Conservation (phyloP, 1,284 basidiomycete species). For the Ganoderma multipileum region DNA sequence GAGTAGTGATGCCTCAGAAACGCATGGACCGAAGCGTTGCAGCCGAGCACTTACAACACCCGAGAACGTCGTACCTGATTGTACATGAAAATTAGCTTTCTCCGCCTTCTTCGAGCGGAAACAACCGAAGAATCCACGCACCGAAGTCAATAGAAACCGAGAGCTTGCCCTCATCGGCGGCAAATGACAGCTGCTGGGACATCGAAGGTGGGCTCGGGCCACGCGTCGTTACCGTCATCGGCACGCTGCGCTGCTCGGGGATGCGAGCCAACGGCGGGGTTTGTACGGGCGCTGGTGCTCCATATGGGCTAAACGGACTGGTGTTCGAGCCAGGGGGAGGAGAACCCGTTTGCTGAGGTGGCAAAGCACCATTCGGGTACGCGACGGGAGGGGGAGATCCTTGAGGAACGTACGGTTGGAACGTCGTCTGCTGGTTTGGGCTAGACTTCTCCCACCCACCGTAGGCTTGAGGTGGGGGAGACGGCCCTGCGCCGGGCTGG, state of each 20-base stretch:
- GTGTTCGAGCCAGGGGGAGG: slow-evolving; percentile 17
- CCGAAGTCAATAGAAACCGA: slow-evolving; percentile 84
- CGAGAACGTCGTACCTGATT: slow-evolving; percentile 79
- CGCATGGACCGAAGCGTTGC: neutral
- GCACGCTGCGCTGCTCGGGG: slow-evolving; percentile 30
- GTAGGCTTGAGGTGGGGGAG: slow-evolving; percentile 49
- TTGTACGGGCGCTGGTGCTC: slow-evolving; percentile 10
- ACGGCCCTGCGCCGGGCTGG: slow-evolving; percentile 48
- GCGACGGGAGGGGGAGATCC: slow-evolving; percentile 38
- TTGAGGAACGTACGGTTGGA: slow-evolving; percentile 24
- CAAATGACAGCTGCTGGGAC: slow-evolving; percentile 30
- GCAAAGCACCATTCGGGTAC: slow-evolving; percentile 25
- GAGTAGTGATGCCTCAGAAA: slow-evolving; percentile 10
- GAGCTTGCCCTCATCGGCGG: slow-evolving; percentile 66
- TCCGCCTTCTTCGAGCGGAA: neutral
- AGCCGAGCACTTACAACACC: slow-evolving; percentile 67
- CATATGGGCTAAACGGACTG: slow-evolving; percentile 16
- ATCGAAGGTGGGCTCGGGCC: slow-evolving; percentile 28
- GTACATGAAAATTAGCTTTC: slow-evolving; percentile 22
- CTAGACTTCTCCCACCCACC: slow-evolving; percentile 38
- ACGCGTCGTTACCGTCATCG: slow-evolving; percentile 32
- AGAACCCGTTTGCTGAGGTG: slow-evolving; percentile 19
- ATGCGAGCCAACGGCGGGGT: slow-evolving; percentile 25
- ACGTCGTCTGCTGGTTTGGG: slow-evolving; percentile 9
- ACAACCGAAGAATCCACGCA: slow-evolving; percentile 39